Evolutionary conservation across 2,329 filamentous ascomycete species (phyloP).

Genomic region (Xylariaceae sp.): DNA sequence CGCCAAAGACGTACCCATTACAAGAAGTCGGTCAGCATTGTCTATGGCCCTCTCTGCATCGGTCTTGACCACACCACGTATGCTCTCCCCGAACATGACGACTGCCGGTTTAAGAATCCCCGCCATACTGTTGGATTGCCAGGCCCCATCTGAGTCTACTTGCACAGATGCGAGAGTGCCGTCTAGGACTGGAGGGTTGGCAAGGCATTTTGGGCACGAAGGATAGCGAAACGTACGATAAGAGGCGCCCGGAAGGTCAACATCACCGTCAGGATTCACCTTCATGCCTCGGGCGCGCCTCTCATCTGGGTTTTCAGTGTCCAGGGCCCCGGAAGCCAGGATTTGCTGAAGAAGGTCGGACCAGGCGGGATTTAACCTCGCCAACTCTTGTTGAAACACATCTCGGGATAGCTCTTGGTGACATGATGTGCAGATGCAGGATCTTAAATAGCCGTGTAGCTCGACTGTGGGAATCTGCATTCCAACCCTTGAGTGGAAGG

Average conservation of each 20-base stretch:
- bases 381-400: slow-evolving; percentile 72
- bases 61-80: slow-evolving; percentile 64
- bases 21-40: slow-evolving; percentile 68
- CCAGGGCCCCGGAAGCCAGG: slow-evolving; percentile 69
- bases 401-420: slow-evolving; percentile 66
- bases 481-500: slow-evolving; percentile 79
- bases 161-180: slow-evolving; percentile 59
- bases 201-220: slow-evolving; percentile 77
- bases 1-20: slow-evolving; percentile 86
- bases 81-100: slow-evolving; percentile 94
- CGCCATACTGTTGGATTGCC: slow-evolving; percentile 61
- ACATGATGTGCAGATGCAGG: slow-evolving; percentile 79
- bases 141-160: slow-evolving; percentile 78
- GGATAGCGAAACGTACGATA: slow-evolving; percentile 92
- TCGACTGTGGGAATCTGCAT: slow-evolving; percentile 74
- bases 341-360: slow-evolving; percentile 70
- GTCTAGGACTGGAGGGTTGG: slow-evolving; percentile 57
- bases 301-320: slow-evolving; percentile 72
- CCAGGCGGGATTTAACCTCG: slow-evolving; percentile 83
- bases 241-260: slow-evolving; percentile 81
- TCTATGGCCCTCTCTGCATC: slow-evolving; percentile 81
- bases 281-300: slow-evolving; percentile 67
- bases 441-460: slow-evolving; percentile 85
- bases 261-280: slow-evolving; percentile 91
- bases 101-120: slow-evolving; percentile 91